A percentile compares a stretch with the other conserved stretches of the same genome.
Conservation (phyloP, 345 rosid species). For the Noccaea bulbosa region DNA sequence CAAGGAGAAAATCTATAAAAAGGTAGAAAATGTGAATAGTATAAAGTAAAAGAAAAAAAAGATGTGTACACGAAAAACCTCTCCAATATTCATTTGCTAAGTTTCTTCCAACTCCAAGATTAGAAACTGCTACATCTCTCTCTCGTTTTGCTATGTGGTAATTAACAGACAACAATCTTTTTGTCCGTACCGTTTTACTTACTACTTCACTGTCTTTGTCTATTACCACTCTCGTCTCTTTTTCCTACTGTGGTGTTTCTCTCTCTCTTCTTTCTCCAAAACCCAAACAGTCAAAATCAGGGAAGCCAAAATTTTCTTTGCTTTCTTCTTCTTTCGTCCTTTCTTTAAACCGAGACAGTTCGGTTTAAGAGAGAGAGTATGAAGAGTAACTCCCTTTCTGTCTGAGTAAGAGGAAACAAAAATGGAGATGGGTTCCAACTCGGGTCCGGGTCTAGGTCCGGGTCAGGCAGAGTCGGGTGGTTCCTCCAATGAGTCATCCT, state of each 20-base stretch:
- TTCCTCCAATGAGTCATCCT: conserved; percentile 58
- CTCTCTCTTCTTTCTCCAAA: conserved; percentile 21
- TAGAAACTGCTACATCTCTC: conserved; percentile 32
- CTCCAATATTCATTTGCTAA: conserved; percentile 38
- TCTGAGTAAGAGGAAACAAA: conserved; percentile 36
- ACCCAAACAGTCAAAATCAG: conserved; percentile 42
- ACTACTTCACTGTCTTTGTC: conserved; percentile 51
- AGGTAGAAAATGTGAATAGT: conserved; percentile 34
- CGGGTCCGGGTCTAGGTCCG: conserved; percentile 55
- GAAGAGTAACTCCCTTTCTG: conserved; percentile 27
- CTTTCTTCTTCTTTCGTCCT: conserved; percentile 34
- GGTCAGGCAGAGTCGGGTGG: conserved; percentile 50
- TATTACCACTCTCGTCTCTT: conserved; percentile 42
- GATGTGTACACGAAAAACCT: conserved; percentile 33
- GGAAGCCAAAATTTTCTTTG: conserved; percentile 29
- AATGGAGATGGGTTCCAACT: conserved; percentile 77
- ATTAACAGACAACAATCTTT: conserved; percentile 31
- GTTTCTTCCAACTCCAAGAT: conserved; percentile 31
- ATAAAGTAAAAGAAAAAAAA: conserved; percentile 23
- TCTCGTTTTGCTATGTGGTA: conserved; percentile 33
- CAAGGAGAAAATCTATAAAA: conserved; percentile 16
- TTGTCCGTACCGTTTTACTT: conserved; percentile 42
- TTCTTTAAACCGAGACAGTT: conserved; percentile 35
- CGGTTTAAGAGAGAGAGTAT: background rate
- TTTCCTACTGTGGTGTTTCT: conserved; percentile 22